These are phyloP conservation scores for Epicoccum sorghinum DNA, from an alignment of 2,329 filamentous ascomycete genomes.

Conservation along the genomic window DNA sequence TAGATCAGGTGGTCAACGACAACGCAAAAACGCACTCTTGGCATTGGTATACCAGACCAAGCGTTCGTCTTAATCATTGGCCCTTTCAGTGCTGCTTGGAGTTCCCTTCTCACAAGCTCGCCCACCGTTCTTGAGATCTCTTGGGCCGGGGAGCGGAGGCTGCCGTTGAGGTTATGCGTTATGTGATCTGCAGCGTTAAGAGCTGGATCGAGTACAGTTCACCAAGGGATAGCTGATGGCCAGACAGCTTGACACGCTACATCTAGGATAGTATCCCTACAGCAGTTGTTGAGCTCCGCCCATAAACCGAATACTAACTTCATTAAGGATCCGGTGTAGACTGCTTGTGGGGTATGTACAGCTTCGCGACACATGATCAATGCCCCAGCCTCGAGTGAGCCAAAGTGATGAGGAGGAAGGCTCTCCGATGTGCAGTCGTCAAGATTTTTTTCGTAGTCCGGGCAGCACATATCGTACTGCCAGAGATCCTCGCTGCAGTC, in stretches of 20 bases:
- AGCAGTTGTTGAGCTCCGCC: background rate
- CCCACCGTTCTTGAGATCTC: no score
- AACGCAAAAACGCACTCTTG: no score
- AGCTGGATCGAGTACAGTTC: no score
- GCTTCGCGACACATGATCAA: background rate
- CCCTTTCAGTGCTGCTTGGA: no score
- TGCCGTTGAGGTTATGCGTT: no score
- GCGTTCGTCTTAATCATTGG: no score
- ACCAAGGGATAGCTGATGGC: background rate
- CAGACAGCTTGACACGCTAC: no score
- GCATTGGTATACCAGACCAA: no score
- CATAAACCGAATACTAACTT: background rate
- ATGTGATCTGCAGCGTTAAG: no score
- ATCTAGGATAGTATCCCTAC: background rate
- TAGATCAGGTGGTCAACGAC: no score
- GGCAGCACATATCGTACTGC: background rate
- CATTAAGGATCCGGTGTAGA: background rate
- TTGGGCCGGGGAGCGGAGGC: no score
- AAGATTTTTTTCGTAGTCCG: background rate
- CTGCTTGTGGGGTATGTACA: background rate
- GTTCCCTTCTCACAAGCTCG: no score
- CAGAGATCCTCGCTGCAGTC: background rate
- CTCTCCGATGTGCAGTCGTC: background rate
- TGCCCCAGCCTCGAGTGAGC: background rate
- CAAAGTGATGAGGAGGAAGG: background rate